phyloP scores from a whole-genome alignment of 176 grass and related monocot species.

The Oryza meridionalis region DNA sequence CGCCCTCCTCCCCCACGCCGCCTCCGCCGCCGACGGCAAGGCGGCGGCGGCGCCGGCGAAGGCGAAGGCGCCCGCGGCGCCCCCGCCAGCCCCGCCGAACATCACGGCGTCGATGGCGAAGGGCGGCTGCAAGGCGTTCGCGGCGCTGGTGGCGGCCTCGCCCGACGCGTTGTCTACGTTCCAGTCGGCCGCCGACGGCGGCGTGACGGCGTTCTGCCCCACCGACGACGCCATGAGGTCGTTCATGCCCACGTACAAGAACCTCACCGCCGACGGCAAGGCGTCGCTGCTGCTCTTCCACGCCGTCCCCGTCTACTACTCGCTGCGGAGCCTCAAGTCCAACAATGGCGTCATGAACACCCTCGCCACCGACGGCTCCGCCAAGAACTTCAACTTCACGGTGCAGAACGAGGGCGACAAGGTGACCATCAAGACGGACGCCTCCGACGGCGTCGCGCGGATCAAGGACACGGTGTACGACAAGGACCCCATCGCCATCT shows the following conservation, averaged over 20 bases:
- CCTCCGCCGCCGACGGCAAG: conserved; percentile 22
- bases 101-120: conserved; percentile 71
- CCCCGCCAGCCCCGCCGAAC: conserved; percentile 54
- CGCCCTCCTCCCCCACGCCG: conserved; percentile 37
- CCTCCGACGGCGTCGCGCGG: conserved; percentile 41
- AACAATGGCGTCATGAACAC: conserved; percentile 89
- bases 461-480: conserved; percentile 57
- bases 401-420: conserved; percentile 76
- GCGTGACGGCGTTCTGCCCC: conserved; percentile 77
- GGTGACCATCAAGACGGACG: conserved; percentile 63
- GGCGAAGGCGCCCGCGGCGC: conserved; percentile 35
- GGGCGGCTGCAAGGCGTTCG: conserved; percentile 80
- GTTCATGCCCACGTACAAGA: conserved; percentile 72
- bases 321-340: conserved; percentile 64
- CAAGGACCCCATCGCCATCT: conserved; percentile 72
- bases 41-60: neutral
- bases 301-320: conserved; percentile 76
- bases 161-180: conserved; percentile 57
- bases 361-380: conserved; percentile 75
- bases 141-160: conserved; percentile 52
- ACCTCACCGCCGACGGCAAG: conserved; percentile 65
- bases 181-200: conserved; percentile 56
- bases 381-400: conserved; percentile 82
- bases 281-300: conserved; percentile 86
- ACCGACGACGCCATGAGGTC: conserved; percentile 53